Evolutionary conservation across 2,329 filamentous ascomycete species (phyloP), one percentile per base, ranked within the genome.

Genomic region (Colletotrichum orchidophilum): DNA sequence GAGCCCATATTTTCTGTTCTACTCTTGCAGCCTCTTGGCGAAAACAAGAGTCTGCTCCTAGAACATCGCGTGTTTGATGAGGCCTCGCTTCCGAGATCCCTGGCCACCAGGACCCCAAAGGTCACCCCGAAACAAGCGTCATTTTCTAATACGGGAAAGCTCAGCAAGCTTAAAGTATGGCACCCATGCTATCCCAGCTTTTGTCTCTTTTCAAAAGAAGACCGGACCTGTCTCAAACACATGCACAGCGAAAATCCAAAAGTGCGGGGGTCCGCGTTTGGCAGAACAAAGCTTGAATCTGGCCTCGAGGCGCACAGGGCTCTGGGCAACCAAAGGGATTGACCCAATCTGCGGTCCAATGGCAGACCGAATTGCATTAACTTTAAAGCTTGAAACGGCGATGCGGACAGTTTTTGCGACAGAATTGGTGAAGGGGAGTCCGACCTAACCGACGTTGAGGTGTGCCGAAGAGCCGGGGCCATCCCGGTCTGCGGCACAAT

Each of bases 331-430:
- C 31, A 29, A 26, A 49, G 35, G 27, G 11, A 24, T 53, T 33
- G 55, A 29, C 24, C 57, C 31, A 24, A 33, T 39, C 29, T 21
- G 26, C 26, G 57, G 50, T 57, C 55, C 66, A 50, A 60, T 55
- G 29, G 42, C 6, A 12, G 12, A 18, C 15, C 11, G 13, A 21
- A 26, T 11, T 24, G 69, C 64, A 71, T 68, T 46, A 59, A 59
- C 58, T 68, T 68, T 68, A 59, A 63, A 58, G 64, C 39, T 63
- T 71, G 69, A 71, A 71, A 71, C 69, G 46, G 59, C 46, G 53
- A 63, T 63, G 64, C 64, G 65, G 69, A 49, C 65, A 54, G 21
- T 46, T 62, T 71, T 62, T 69, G 64, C 60, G 46, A 46, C 69
- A 71, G 53, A 42, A 69, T 59, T 59, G 69, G 63, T 18, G 21